Evolutionary conservation across 208 protist genomes (phyloP).

Genomic region (Phytomonas serpens): DNA sequence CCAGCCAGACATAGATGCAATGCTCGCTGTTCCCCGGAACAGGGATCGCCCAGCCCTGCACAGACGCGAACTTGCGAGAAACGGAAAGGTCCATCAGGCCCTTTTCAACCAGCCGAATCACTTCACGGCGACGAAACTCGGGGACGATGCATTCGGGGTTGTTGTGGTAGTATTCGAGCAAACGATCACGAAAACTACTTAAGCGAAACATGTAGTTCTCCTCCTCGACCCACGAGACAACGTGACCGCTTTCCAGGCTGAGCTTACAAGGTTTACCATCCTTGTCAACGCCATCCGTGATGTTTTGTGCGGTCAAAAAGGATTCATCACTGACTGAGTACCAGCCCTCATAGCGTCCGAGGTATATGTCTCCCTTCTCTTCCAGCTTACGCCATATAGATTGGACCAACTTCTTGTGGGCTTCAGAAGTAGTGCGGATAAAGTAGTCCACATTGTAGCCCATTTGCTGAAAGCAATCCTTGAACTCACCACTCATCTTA

Average conservation of each 20-base stretch:
- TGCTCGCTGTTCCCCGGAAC: conserved; percentile 94
- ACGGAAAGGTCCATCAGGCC: conserved; percentile 95
- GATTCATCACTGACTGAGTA: conserved; percentile 98
- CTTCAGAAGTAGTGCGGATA: conserved; percentile 94
- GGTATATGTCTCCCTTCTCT: conserved; percentile 94
- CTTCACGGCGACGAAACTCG: conserved; percentile 87
- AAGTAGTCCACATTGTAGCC: conserved; percentile 92
- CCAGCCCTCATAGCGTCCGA: conserved; percentile 97
- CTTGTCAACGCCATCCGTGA: conserved; percentile 82
- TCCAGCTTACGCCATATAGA: conserved; percentile 88
- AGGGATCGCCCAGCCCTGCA: conserved; percentile 95
- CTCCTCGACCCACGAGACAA: conserved; percentile 94
- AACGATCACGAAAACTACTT: conserved; percentile 70
- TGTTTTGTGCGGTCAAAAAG: conserved; percentile 86
- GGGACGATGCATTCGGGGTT: conserved; percentile 91
- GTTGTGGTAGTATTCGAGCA: conserved; percentile 82
- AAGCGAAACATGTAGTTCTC: conserved; percentile 99
- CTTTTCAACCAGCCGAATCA: conserved; percentile 77
- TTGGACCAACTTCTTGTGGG: conserved; percentile 69
- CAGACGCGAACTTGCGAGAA: conserved; percentile 85
- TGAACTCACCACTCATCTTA: conserved; percentile 82
- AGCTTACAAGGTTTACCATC: conserved; percentile 88
- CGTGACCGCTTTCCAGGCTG: conserved; percentile 87
- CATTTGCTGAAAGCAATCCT: conserved; percentile 81
- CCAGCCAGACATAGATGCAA: conserved; percentile 99